Conservation (phyloP, 1,139 yeast genomes). For the Lodderomyces pseudojiufengensis region DNA sequence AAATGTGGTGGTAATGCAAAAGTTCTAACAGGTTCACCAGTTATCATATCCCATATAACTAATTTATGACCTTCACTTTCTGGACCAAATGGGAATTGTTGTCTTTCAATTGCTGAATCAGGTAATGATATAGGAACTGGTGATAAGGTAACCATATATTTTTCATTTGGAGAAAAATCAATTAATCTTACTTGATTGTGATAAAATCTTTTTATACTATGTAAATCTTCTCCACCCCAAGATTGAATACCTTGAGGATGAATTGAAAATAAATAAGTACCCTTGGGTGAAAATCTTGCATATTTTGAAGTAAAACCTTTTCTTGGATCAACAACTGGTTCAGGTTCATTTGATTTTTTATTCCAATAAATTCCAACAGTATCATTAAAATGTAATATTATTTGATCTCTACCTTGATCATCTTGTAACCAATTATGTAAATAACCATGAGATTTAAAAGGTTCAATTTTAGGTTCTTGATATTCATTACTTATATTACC, state of each 20-base stretch:
- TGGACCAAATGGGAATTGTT: conserved; percentile 76
- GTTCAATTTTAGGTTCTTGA: conserved; percentile 66
- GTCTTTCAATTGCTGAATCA: conserved; percentile 59
- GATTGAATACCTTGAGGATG: conserved; percentile 95
- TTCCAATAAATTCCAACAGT: conserved; percentile 87
- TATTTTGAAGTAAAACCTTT: conserved; percentile 82
- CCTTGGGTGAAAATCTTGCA: conserved; percentile 91
- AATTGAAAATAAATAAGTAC: conserved; percentile 81
- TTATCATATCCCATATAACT: conserved; percentile 87
- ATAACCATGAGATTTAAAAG: conserved; percentile 73
- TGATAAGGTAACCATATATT: conserved; percentile 85
- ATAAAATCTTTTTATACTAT: conserved; percentile 69
- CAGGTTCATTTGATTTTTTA: conserved; percentile 71
- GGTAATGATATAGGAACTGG: conserved; percentile 78
- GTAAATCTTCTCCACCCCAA: conserved; percentile 90
- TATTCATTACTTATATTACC: conserved; percentile 65
- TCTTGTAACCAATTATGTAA: conserved; percentile 91
- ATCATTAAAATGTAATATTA: conserved; percentile 74
- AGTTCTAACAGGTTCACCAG: conserved; percentile 83
- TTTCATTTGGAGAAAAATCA: conserved; percentile 92
- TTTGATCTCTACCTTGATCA: conserved; percentile 86
- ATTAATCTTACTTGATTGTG: conserved; percentile 89
- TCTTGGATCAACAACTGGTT: conserved; percentile 74
- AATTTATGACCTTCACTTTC: conserved; percentile 92
- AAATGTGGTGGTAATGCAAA: conserved; percentile 84